Evolutionary conservation across 2,329 filamentous ascomycete genomes (phyloP).

Genomic region (Cyphellophora europaea): DNA sequence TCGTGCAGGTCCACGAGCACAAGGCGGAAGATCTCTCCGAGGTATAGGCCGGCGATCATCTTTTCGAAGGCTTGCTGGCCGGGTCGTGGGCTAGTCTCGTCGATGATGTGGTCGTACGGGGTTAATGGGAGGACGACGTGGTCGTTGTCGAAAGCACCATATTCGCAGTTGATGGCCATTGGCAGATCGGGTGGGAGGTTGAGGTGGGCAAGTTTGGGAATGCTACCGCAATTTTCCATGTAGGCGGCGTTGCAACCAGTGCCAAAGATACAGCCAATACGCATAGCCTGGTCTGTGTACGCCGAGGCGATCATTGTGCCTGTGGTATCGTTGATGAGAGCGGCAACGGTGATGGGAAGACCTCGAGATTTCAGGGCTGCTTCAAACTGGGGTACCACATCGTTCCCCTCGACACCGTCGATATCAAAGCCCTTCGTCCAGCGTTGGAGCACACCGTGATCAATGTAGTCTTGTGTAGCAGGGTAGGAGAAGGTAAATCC

Average conservation of each 20-base stretch:
- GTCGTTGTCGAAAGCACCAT: slow-evolving; percentile 94
- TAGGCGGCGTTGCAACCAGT: slow-evolving; percentile 98
- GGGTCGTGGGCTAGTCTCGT: slow-evolving; percentile 83
- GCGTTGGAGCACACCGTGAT: slow-evolving; percentile 82
- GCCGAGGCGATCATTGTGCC: slow-evolving; percentile 93
- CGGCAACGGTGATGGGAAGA: slow-evolving; percentile 67
- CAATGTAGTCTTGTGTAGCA: slow-evolving; percentile 84
- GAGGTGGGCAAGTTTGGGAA: slow-evolving; percentile 88
- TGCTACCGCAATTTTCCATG: slow-evolving; percentile 84
- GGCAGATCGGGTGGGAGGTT: slow-evolving; percentile 74
- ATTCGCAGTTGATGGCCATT: slow-evolving; percentile 97
- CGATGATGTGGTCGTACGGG: slow-evolving; percentile 76
- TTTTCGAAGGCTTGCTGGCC: slow-evolving; percentile 96
- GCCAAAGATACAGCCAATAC: slow-evolving; percentile 95
- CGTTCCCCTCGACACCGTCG: slow-evolving; percentile 77
- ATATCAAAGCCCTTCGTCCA: slow-evolving; percentile 99
- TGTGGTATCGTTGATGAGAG: slow-evolving; percentile 95
- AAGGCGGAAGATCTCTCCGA: slow-evolving; percentile 89
- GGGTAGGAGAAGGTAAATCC: slow-evolving; percentile 97
- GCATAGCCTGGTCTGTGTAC: slow-evolving; percentile 90
- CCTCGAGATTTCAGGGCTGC: slow-evolving; percentile 49
- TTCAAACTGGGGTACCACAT: slow-evolving; percentile 84
- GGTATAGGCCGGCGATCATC: slow-evolving; percentile 91
- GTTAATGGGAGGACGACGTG: slow-evolving; percentile 79
- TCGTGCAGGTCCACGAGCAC: slow-evolving; percentile 79